These are phyloP conservation scores for Auricularia heimuer DNA, from an alignment of 768 basidiomycete species.

Conservation along the genomic window DNA sequence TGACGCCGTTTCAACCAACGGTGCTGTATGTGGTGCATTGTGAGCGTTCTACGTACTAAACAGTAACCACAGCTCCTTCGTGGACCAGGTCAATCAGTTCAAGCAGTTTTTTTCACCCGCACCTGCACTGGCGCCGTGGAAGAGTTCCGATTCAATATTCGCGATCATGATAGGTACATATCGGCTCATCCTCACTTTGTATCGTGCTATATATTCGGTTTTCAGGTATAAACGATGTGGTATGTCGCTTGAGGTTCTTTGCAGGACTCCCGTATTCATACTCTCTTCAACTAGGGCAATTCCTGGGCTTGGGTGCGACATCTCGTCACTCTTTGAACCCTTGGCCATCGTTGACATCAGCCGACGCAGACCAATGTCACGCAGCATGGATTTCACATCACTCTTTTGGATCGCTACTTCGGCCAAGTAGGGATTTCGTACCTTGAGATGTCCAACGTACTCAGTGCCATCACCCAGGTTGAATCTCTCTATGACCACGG, in stretches of 20 bases:
- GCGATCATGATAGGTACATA: constrained; percentile 30
- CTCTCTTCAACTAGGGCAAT: constrained; percentile 28
- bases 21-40: constrained; percentile 15
- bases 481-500: constrained; percentile 38
- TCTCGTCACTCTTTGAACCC: not conserved
- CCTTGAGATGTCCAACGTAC: not conserved
- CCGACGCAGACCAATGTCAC: constrained; percentile 23
- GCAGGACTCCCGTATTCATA: not conserved
- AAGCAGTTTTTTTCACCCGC: constrained; percentile 22
- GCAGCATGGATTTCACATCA: constrained; percentile 23
- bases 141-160: constrained; percentile 24
- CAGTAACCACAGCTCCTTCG: constrained; percentile 20
- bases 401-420: constrained; percentile 25
- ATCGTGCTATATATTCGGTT: not conserved
- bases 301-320: constrained; percentile 36
- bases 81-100: constrained; percentile 24
- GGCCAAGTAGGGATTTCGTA: constrained; percentile 16
- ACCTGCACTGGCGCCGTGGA: constrained; percentile 24
- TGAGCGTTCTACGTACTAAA: not conserved
- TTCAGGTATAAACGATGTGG: not conserved
- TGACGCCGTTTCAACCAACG: constrained; percentile 25
- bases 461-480: constrained; percentile 22
- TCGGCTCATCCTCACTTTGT: constrained; percentile 11
- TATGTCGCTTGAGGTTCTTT: not conserved
- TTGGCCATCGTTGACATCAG: constrained; percentile 1